Base-by-base conservation (phyloP, 306 rosid genomes). In the Amphicarpaea edgeworthii region DNA sequence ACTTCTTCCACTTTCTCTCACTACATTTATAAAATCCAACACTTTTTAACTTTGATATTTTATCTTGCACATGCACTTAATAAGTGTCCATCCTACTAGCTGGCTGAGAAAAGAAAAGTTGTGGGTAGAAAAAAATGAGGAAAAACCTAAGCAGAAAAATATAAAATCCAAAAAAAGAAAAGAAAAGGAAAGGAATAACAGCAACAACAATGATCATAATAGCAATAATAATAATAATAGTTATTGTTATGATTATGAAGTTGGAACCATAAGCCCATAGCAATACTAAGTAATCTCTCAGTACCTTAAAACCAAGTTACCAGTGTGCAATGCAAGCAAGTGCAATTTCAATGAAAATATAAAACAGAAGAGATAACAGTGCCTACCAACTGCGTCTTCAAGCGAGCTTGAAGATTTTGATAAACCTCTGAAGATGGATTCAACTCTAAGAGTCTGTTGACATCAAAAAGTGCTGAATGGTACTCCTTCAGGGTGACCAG, bases 351-450 rank as follows among this genome's bases (percentile, higher is more conserved):
- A 73, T 8, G 20, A 46, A 79, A 76, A 79, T 59, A 43, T 32
- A 51, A 45, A 61, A 24, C 51, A 32, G 37, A 72, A 70, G 41
- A 70, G 64, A 63, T 24, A 66, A 81, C 73, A 53, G 60, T 49
- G 55, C 73, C 34, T 94, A 94, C 97, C 97, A 95, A 84, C 81
- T 92, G 98, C 8, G 97, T 90, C 90, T 77, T 88, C 69, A 92
- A 78, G 49, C 97, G 96, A 53, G 92, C 87, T 19, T 92, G 91
- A 71, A 95, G 97, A 84, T 92, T 89, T 81, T 88, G 98, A 85
- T 94, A 94, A 58, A 94, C 92, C 81, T 94, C 96, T 1, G 98
- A 94, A 28, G 89, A 83, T n/a, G 98, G 97, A 75, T 94, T 89
- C 79, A 94, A 66, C 81, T 90, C 97, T 23, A 94, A 83, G 53